phyloP scores from a whole-genome alignment of 805 yeast genomes.

The Barnettozyma salicaria region DNA sequence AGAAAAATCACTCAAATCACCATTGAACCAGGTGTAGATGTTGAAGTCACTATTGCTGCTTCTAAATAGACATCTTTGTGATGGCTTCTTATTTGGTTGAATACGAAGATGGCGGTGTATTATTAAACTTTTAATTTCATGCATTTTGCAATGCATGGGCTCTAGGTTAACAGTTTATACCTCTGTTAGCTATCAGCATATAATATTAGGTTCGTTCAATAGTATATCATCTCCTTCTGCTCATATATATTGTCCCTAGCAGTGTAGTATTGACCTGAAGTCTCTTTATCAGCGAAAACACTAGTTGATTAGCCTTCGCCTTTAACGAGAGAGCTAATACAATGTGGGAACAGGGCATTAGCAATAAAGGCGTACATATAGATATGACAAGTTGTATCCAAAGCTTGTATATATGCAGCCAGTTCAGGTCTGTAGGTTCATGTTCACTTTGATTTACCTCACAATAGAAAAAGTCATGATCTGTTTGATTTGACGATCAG shows the following conservation, averaged over 20 bases:
- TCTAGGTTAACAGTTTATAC: constrained; percentile 30
- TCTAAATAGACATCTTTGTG: constrained; percentile 31
- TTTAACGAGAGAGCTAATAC: no score
- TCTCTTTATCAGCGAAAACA: no score
- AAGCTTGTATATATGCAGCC: no score
- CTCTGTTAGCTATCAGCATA: constrained; percentile 29
- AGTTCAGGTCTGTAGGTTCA: no score
- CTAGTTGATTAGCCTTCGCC: no score
- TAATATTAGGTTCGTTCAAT: constrained; percentile 12
- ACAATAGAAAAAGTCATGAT: not conserved
- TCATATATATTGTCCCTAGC: not conserved
- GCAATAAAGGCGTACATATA: no score
- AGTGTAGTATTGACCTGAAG: not conserved
- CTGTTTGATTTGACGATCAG: not conserved
- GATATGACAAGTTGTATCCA: no score
- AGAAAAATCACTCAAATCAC: constrained; percentile 96
- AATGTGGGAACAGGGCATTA: no score
- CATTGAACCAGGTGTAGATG: constrained; percentile 99
- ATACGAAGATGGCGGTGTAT: constrained; percentile 1
- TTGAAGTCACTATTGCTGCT: constrained; percentile 87
- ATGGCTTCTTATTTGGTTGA: no score
- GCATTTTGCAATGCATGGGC: constrained; percentile 13
- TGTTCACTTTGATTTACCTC: no score
- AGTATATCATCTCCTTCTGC: constrained; percentile 2
- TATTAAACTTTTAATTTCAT: constrained; percentile 6